These are phyloP conservation scores for Fagopyrum esculentum DNA, from an alignment of 148 eudicot genomes.

Conservation along the genomic window DNA sequence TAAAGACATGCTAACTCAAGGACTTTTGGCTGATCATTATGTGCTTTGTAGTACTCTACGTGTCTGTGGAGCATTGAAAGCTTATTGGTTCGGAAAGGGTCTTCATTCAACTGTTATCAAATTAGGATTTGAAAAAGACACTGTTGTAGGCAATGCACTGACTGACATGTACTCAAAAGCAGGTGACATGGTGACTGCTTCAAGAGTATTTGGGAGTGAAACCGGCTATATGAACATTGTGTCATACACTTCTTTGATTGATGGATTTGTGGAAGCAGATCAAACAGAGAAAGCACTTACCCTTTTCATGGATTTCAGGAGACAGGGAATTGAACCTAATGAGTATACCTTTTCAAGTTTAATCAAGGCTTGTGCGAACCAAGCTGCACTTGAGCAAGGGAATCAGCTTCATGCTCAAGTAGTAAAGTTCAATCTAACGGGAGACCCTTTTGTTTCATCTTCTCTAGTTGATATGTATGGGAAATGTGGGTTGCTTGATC, in stretches of 20 bases:
- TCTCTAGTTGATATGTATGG: constrained; percentile 43
- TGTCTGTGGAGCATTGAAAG: constrained; percentile 31
- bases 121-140: constrained; percentile 27
- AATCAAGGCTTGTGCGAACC: constrained; percentile 45
- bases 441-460: constrained; percentile 32
- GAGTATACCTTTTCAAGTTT: constrained; percentile 43
- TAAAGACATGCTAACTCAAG: constrained; percentile 30
- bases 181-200: constrained; percentile 30
- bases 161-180: constrained; percentile 35
- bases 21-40: constrained; percentile 25
- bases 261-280: constrained; percentile 37
- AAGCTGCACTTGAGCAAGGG: constrained; percentile 47
- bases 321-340: constrained; percentile 30
- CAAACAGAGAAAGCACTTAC: constrained; percentile 24
- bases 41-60: constrained; percentile 19
- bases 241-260: constrained; percentile 35
- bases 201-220: constrained; percentile 21
- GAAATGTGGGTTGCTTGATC: constrained; percentile 40
- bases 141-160: constrained; percentile 34
- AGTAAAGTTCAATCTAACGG: constrained; percentile 21
- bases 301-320: constrained; percentile 24
- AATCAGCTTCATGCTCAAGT: constrained; percentile 40
- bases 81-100: constrained; percentile 19
- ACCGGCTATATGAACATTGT: constrained; percentile 24
- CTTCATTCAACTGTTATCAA: constrained; percentile 29